A percentile compares a stretch with the other conserved stretches of the same genome.
These are phyloP conservation scores for Neonectria sp. DNA, from an alignment of 2,329 filamentous ascomycete species.

Conservation along the genomic window DNA sequence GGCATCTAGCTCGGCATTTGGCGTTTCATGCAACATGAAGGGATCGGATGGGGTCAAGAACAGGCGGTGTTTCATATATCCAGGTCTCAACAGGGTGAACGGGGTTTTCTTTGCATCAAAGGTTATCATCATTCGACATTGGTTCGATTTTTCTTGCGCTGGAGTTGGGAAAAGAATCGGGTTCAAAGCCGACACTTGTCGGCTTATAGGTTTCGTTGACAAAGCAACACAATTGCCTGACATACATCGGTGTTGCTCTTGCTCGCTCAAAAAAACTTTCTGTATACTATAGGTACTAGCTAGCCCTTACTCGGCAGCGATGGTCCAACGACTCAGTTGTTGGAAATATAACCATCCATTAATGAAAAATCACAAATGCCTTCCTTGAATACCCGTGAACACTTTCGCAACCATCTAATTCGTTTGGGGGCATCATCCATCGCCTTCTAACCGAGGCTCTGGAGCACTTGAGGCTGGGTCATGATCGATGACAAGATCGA, in stretches of 20 bases:
- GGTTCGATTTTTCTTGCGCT: constrained; percentile 20
- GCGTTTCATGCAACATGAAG: constrained; percentile 37
- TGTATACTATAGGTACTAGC: constrained; percentile 11
- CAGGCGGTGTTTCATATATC: constrained; percentile 23
- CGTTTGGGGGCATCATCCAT: not conserved
- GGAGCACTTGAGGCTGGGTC: constrained; percentile 37
- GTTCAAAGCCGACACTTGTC: constrained; percentile 19
- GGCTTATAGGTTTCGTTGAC: constrained; percentile 16
- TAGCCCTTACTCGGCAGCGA: constrained; percentile 10
- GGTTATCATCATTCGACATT: constrained; percentile 22
- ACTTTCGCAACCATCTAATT: not conserved
- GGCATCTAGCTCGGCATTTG: constrained; percentile 16
- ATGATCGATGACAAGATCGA: constrained; percentile 39
- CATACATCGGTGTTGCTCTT: not conserved
- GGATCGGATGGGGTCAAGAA: constrained; percentile 10
- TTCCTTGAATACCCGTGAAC: not conserved
- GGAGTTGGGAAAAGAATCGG: constrained; percentile 43
- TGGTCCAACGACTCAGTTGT: constrained; percentile 14
- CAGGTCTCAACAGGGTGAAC: constrained; percentile 12
- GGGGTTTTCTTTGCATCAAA: constrained; percentile 18
- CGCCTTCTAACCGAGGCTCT: constrained; percentile 32
- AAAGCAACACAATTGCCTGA: constrained; percentile 11
- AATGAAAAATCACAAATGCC: not conserved
- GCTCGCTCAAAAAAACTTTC: not conserved
- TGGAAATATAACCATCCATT: constrained; percentile 23